These are phyloP conservation scores for Wickerhamiella parazyma DNA, from an alignment of 805 yeast genomes.

Conservation along the genomic window DNA sequence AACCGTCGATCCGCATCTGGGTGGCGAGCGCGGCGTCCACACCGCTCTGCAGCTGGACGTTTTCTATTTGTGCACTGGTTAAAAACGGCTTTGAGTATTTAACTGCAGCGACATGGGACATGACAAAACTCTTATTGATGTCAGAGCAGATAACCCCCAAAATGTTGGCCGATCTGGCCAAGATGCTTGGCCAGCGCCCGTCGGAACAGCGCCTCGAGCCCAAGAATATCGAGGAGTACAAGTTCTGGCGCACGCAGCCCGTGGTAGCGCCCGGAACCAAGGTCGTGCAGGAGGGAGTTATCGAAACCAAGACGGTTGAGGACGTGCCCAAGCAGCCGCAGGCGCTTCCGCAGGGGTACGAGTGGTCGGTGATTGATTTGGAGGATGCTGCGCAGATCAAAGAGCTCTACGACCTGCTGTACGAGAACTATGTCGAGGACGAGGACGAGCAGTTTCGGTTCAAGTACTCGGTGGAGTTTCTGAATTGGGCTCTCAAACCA, in stretches of 20 bases:
- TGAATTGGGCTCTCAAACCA: conserved; percentile 85
- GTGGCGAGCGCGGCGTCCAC: conserved; percentile 38
- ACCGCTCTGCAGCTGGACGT: conserved; percentile 36
- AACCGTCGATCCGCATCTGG: conserved; percentile 34
- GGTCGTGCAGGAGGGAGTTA: conserved; percentile 81
- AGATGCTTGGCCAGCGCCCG: conserved; percentile 15
- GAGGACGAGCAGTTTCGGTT: conserved; percentile 84
- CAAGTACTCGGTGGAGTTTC: conserved; percentile 68
- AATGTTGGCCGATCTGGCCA: conserved; percentile 10
- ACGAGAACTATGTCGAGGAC: conserved; percentile 91
- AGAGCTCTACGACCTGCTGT: conserved; percentile 66
- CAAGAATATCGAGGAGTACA: conserved; percentile 67
- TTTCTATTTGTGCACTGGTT: conserved; percentile 39
- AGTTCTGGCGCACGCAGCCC: conserved; percentile 97
- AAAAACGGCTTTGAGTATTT: conserved; percentile 42
- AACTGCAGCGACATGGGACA: conserved; percentile 5
- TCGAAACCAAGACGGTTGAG: conserved; percentile 57
- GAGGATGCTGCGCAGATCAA: conserved; percentile 41
- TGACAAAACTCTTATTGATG: neutral
- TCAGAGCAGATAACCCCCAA: conserved; percentile 3
- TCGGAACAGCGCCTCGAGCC: conserved; percentile 13
- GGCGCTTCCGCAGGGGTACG: conserved; percentile 64
- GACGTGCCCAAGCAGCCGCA: conserved; percentile 62
- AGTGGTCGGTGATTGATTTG: conserved; percentile 74
- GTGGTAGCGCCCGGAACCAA: conserved; percentile 37